Base-by-base conservation (phyloP, 306 rosid species). In the Ochetophila trinervis region DNA sequence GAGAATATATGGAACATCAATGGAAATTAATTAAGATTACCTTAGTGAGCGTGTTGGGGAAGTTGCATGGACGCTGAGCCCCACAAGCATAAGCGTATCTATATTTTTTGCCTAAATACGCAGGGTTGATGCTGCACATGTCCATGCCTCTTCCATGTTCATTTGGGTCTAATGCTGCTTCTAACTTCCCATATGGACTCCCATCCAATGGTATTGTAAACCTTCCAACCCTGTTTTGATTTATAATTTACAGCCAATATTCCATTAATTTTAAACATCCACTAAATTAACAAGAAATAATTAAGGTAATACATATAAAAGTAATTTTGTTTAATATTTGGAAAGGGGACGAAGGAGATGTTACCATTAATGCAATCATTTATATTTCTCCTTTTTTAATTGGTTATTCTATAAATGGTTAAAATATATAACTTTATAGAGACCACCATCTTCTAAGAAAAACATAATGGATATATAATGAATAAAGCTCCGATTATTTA, bases 11-110 rank as follows among this genome's bases (percentile, higher is more conserved):
- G 32, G 32, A 27, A 27, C 4, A 27, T 27, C n/a, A n/a, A n/a
- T n/a, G n/a, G n/a, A n/a, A 19, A 24, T 17, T 37, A 24, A 32
- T 19, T 37, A 27, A 22, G 5, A n/a, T 34, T 34, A 78, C 99
- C 96, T 93, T 93, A 37, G 97, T 90, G 77, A 93, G 86, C 45
- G 95, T 87, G 83, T 93, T 93, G 71, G 99, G 99, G 48, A 90
- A 93, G 67, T 93, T 86, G 85, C 99, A 93, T 47, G 99, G 99
- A 59, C 99, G 89, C 12, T 62, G 63, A n/a, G 99, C 99, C 53
- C 99, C 99, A 81, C 94, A 90, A 35, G 97, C 99, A 66, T 90
- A 93, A 34, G 97, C 88, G 67, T 84, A 93, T 86, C 94, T 81
- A 76, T 93, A 93, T 60, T 84, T 79, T 76, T 70, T 76, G 45